These are phyloP conservation scores for Leishmania tropica DNA, from an alignment of 208 protist genomes.

Conservation along the genomic window DNA sequence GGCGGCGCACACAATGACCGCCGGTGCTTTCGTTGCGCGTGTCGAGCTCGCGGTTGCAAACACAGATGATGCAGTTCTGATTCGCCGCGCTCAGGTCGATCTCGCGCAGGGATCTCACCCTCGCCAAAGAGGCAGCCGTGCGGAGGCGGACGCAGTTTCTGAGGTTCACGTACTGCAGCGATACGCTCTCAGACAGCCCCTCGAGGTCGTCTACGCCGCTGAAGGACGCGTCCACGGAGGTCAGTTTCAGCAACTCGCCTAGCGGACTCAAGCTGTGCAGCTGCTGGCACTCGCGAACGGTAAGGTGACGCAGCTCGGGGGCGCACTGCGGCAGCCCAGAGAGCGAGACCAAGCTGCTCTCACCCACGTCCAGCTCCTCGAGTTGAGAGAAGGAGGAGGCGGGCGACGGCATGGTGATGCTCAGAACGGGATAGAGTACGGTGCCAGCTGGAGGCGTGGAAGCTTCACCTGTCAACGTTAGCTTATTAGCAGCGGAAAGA, in stretches of 20 bases:
- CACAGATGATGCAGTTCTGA: slow-evolving; percentile 19
- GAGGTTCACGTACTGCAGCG: slow-evolving; percentile 28
- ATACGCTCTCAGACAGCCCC: slow-evolving; percentile 17
- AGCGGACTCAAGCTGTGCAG: slow-evolving; percentile 27
- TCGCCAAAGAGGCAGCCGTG: slow-evolving; percentile 25
- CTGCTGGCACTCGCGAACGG: slow-evolving; percentile 20
- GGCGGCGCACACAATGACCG: not conserved
- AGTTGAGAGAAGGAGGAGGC: slow-evolving; percentile 7
- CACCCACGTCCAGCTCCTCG: slow-evolving; percentile 28
- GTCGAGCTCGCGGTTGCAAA: not conserved
- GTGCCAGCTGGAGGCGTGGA: not conserved
- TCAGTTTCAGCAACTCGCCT: slow-evolving; percentile 10
- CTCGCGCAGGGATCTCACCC: slow-evolving; percentile 23
- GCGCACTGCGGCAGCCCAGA: slow-evolving; percentile 7
- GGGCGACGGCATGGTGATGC: not conserved
- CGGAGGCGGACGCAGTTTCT: slow-evolving; percentile 22
- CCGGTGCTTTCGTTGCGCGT: not conserved
- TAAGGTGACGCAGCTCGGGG: slow-evolving; percentile 28
- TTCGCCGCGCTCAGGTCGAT: slow-evolving; percentile 19
- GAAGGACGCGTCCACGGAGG: slow-evolving; percentile 24
- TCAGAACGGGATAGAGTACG: not conserved
- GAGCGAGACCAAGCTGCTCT: slow-evolving; percentile 17
- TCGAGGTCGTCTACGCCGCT: slow-evolving; percentile 18
- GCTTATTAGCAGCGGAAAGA: not conserved
- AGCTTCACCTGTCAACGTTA: not conserved